Evolutionary conservation across 1,284 basidiomycete genomes (phyloP).

Genomic region (Cutaneotrichosporon sp.): DNA sequence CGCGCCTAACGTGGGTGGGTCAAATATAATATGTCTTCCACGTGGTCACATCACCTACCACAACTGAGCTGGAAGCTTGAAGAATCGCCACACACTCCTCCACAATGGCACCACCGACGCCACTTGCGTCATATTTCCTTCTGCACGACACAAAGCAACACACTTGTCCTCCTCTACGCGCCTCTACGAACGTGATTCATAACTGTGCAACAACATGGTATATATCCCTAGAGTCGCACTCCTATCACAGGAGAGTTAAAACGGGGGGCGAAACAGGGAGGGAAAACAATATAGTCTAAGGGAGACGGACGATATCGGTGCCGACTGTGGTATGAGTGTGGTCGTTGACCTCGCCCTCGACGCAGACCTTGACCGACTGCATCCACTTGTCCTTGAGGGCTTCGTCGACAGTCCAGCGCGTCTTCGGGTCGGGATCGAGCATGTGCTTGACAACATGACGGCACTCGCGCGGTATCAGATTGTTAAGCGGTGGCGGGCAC

Average conservation of each 20-base stretch:
- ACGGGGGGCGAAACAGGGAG: neutral
- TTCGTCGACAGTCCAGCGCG: slow-evolving; percentile 76
- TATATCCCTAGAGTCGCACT: slow-evolving; percentile 12
- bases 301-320: slow-evolving; percentile 37
- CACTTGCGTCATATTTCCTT: too few relatives aligned
- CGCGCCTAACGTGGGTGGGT: too few relatives aligned
- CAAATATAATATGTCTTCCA: too few relatives aligned
- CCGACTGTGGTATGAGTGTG: slow-evolving; percentile 46
- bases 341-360: slow-evolving; percentile 43
- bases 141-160: too few relatives aligned
- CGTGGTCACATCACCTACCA: too few relatives aligned
- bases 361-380: slow-evolving; percentile 63
- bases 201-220: slow-evolving; percentile 24
- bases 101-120: too few relatives aligned
- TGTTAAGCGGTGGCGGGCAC: slow-evolving; percentile 62
- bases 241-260: neutral
- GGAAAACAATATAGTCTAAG: neutral
- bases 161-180: too few relatives aligned
- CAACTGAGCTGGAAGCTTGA: too few relatives aligned
- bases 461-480: slow-evolving; percentile 83
- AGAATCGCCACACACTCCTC: too few relatives aligned
- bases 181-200: slow-evolving; percentile 3
- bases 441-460: slow-evolving; percentile 84
- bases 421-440: slow-evolving; percentile 91
- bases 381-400: slow-evolving; percentile 82